These are phyloP conservation scores for Fallopia convolvulus DNA, from an alignment of 148 eudicot species.

Conservation along the genomic window DNA sequence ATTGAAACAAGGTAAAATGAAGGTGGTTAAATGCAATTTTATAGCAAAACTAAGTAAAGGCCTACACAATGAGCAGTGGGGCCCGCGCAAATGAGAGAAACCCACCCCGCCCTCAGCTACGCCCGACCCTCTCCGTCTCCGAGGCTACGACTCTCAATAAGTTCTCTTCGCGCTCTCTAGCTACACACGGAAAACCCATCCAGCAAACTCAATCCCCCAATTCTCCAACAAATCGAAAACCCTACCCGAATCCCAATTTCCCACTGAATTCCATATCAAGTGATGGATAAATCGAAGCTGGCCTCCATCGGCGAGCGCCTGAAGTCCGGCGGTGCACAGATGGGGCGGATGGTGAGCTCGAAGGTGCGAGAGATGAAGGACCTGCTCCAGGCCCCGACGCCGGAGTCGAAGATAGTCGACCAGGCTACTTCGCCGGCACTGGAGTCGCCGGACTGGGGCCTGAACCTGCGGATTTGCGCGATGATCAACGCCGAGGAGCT, in stretches of 20 bases:
- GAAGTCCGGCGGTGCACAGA: slow-evolving; percentile 52
- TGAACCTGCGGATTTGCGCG: slow-evolving; percentile 74
- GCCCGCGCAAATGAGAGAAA: background rate
- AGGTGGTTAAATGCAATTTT: too few relatives aligned
- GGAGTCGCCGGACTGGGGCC: slow-evolving; percentile 77
- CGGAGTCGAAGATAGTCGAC: slow-evolving; percentile 77
- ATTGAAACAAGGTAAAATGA: too few relatives aligned
- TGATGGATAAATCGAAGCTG: slow-evolving; percentile 54
- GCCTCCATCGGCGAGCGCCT: slow-evolving; percentile 74
- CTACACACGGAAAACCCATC: too few relatives aligned
- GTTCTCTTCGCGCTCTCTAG: background rate
- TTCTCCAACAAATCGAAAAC: background rate
- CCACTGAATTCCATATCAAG: background rate
- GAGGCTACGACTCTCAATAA: background rate
- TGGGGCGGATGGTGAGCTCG: slow-evolving; percentile 50
- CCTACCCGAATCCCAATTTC: background rate
- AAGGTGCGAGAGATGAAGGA: slow-evolving; percentile 53
- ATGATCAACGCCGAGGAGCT: slow-evolving; percentile 50
- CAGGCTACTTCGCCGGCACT: slow-evolving; percentile 58
- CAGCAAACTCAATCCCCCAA: background rate
- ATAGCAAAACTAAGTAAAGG: too few relatives aligned
- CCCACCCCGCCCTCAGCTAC: background rate
- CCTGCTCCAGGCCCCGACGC: slow-evolving; percentile 59
- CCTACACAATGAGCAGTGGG: background rate
- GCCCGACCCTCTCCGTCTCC: too few relatives aligned